phyloP scores from a whole-genome alignment of 257 asterid genomes.

The Solanum bulbocastanum region DNA sequence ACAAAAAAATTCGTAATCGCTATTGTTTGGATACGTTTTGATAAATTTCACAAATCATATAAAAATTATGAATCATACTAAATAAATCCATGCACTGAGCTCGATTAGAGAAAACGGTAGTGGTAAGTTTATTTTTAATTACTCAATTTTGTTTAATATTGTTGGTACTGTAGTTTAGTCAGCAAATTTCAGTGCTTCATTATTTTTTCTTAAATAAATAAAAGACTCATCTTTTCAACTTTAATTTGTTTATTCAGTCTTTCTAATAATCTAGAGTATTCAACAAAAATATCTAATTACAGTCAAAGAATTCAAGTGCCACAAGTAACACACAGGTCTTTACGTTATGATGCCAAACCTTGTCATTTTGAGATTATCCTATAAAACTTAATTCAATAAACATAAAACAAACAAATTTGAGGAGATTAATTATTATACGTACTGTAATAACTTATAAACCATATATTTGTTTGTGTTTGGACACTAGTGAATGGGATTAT shows the following conservation, averaged over 20 bases:
- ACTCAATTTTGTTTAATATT: background rate
- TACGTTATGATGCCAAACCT: background rate
- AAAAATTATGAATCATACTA: background rate
- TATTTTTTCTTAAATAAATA: background rate
- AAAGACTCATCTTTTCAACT: background rate
- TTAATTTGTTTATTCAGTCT: background rate
- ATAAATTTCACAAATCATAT: background rate
- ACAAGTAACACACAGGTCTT: background rate
- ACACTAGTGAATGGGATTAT: background rate
- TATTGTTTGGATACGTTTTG: rapidly evolving
- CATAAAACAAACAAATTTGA: background rate
- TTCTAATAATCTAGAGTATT: background rate
- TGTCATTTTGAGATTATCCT: background rate
- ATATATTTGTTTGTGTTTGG: background rate
- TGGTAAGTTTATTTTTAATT: background rate
- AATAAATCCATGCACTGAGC: rapidly evolving
- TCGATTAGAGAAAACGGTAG: background rate
- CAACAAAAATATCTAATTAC: background rate
- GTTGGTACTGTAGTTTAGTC: background rate
- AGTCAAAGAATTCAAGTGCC: background rate
- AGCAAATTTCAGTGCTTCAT: background rate
- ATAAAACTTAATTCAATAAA: background rate
- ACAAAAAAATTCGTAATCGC: background rate
- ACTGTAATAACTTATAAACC: too few relatives aligned
- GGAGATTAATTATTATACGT: background rate